These are phyloP conservation scores for Mrakia gelida DNA, from an alignment of 768 basidiomycete species.

Conservation along the genomic window DNA sequence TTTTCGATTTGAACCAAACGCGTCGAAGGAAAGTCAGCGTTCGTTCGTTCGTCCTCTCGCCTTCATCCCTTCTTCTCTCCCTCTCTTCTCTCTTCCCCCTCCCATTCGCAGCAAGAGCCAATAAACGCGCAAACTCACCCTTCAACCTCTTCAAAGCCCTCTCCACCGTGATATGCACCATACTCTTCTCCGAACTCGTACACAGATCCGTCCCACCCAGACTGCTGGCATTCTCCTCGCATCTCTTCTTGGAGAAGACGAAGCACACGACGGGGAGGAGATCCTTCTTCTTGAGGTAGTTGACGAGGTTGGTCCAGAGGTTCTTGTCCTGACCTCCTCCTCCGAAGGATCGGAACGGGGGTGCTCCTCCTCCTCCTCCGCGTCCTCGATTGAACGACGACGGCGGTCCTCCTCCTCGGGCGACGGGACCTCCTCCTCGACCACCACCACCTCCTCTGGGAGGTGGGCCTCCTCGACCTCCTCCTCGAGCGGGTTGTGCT, in stretches of 20 bases:
- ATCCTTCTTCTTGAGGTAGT: slow-evolving; percentile 65
- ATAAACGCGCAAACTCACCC: slow-evolving; percentile 55
- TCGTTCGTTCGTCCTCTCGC: not conserved
- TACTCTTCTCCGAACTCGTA: slow-evolving; percentile 86
- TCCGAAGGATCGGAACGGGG: slow-evolving; percentile 25
- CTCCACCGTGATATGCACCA: slow-evolving; percentile 90
- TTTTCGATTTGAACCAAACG: not conserved
- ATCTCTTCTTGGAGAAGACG: slow-evolving; percentile 92
- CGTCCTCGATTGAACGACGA: slow-evolving; percentile 19
- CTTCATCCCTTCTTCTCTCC: not conserved
- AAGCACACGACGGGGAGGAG: slow-evolving; percentile 94
- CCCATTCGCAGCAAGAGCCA: not conserved
- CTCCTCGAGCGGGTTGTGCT: slow-evolving; percentile 53
- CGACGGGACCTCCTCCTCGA: slow-evolving; percentile 29
- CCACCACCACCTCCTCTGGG: slow-evolving; percentile 46
- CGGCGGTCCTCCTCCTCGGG: slow-evolving; percentile 24
- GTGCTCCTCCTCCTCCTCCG: slow-evolving; percentile 30
- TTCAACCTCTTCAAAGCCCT: slow-evolving; percentile 85
- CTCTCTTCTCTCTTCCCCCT: not conserved
- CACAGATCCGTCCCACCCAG: slow-evolving; percentile 84
- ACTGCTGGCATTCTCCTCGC: slow-evolving; percentile 92
- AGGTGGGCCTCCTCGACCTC: slow-evolving; percentile 69
- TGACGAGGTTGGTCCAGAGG: slow-evolving; percentile 86
- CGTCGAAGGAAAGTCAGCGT: not conserved
- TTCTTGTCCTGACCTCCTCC: slow-evolving; percentile 62